Percentiles rank a stretch among this genome's conserved stretches.
phyloP scores from a whole-genome alignment of 148 eudicot genomes.

The Chenopodium quinoa region DNA sequence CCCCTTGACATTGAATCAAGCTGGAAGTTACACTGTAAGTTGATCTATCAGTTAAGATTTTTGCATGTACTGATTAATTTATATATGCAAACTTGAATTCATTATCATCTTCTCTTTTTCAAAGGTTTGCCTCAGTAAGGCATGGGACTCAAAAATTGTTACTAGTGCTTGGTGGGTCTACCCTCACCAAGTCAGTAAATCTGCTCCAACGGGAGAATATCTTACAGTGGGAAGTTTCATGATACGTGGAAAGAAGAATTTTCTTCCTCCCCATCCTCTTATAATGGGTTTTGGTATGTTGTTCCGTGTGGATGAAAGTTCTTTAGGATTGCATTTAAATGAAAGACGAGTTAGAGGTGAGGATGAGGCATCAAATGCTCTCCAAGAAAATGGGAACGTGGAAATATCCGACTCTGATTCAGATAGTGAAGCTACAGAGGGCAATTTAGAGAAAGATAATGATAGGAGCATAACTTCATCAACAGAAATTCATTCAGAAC shows the following conservation, averaged over 20 bases:
- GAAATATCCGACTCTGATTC: conserved; percentile 66
- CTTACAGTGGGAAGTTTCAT: conserved; percentile 98
- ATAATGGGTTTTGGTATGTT: conserved; percentile 91
- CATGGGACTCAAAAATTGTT: conserved; percentile 98
- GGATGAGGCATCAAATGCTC: conserved; percentile 62
- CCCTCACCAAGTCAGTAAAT: conserved; percentile 96
- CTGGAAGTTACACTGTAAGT: conserved; percentile 93
- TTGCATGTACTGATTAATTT: neutral
- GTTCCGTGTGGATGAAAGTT: conserved; percentile 93
- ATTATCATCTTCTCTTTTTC: conserved; percentile 2
- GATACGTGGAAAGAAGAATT: conserved; percentile 98
- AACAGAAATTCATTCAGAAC: conserved; percentile 22
- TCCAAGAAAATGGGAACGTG: conserved; percentile 42
- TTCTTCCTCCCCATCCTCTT: conserved; percentile 96
- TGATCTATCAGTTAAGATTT: conserved; percentile 5
- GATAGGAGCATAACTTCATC: conserved; percentile 23
- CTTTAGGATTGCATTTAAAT: conserved; percentile 92
- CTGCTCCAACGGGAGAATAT: conserved; percentile 98
- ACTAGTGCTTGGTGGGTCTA: conserved; percentile 99
- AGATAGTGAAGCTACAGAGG: conserved; percentile 51
- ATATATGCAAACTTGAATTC: neutral
- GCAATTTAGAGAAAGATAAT: conserved; percentile 26
- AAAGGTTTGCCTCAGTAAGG: conserved; percentile 97
- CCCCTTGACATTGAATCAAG: conserved; percentile 93
- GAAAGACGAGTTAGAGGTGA: conserved; percentile 98